Conservation (phyloP, 1,284 basidiomycete species). For the Cryptococcus sp. region DNA sequence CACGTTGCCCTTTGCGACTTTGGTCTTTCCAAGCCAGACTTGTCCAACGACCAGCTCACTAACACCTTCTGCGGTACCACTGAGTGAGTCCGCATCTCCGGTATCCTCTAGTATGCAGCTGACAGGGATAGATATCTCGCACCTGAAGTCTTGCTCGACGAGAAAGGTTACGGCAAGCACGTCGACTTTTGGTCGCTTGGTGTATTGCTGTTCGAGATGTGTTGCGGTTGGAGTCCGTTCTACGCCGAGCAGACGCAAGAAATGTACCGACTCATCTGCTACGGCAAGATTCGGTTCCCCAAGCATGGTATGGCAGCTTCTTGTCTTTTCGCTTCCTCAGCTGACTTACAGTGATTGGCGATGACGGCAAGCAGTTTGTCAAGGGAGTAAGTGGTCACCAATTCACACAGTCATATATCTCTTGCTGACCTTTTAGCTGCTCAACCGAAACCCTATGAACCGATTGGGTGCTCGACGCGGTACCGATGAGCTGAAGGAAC, state of each 20-base stretch:
- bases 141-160: conserved; percentile 96
- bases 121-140: conserved; percentile 71
- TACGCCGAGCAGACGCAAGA: conserved; percentile 99
- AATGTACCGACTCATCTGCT: conserved; percentile 98
- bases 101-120: conserved; percentile 3
- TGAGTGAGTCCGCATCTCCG: conserved; percentile 49
- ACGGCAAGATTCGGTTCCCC: conserved; percentile 96
- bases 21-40: conserved; percentile 92
- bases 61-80: conserved; percentile 98
- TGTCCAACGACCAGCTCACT: conserved; percentile 88
- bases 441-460: conserved; percentile 96
- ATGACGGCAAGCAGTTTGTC: conserved; percentile 98
- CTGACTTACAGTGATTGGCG: conserved; percentile 66
- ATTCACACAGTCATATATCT: background rate
- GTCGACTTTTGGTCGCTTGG: conserved; percentile 99
- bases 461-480: conserved; percentile 87
- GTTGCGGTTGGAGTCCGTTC: conserved; percentile 99
- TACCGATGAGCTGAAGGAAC: conserved; percentile 90
- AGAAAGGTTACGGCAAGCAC: conserved; percentile 96
- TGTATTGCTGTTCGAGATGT: conserved; percentile 93
- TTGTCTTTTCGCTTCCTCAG: background rate
- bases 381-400: conserved; percentile 70
- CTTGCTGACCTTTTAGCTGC: conserved; percentile 56
- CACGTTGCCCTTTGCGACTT: conserved; percentile 97
- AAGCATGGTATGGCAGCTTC: conserved; percentile 54